These are phyloP conservation scores for Cladorrhinum sp. DNA, from an alignment of 2,329 filamentous ascomycete genomes.

Conservation along the genomic window DNA sequence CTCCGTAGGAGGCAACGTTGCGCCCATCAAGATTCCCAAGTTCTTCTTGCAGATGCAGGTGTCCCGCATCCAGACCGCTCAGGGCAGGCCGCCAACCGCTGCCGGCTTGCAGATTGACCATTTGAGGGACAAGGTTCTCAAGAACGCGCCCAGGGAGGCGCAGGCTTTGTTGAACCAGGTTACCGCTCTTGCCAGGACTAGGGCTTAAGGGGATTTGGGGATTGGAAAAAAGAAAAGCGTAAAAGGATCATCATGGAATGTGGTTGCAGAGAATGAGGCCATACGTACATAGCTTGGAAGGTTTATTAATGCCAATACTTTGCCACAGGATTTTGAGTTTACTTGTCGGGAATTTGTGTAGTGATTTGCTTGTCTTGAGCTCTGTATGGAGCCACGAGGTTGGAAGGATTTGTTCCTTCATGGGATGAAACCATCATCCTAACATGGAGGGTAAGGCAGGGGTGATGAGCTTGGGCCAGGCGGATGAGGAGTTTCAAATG, in stretches of 20 bases:
- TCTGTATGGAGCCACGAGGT: too few species aligned
- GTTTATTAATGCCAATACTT: too few species aligned
- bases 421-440: too few species aligned
- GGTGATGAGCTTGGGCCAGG: too few species aligned
- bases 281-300: too few species aligned
- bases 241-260: neutral
- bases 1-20: constrained; percentile 49
- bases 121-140: constrained; percentile 54
- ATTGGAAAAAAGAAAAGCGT: neutral
- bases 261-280: neutral
- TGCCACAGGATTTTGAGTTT: too few species aligned
- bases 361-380: too few species aligned
- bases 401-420: too few species aligned
- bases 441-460: too few species aligned
- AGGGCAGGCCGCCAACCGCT: constrained; percentile 52
- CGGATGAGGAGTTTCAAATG: neutral
- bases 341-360: too few species aligned
- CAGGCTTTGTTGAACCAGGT: constrained; percentile 52
- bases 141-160: constrained; percentile 50
- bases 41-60: constrained; percentile 62
- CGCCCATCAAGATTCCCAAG: constrained; percentile 57
- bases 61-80: constrained; percentile 56
- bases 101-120: constrained; percentile 54
- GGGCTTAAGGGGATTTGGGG: constrained; percentile 12
- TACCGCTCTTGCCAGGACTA: constrained; percentile 34